These are phyloP conservation scores for Zygoascus ofunaensis DNA, from an alignment of 805 yeast genomes.

Conservation along the genomic window DNA sequence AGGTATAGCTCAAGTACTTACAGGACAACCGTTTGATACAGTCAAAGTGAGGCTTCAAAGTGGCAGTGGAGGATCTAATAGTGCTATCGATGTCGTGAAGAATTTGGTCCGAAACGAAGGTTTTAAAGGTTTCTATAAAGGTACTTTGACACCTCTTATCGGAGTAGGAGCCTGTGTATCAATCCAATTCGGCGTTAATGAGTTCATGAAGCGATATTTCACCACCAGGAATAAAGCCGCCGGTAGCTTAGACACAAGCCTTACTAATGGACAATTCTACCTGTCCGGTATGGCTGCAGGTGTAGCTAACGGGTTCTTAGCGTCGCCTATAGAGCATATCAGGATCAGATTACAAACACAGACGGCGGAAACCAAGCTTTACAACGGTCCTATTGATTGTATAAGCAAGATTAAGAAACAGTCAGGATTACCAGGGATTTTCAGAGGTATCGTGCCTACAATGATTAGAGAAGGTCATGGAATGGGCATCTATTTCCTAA, in stretches of 20 bases:
- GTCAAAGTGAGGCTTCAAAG: slow-evolving; percentile 89
- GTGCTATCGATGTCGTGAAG: slow-evolving; percentile 70
- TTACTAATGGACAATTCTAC: slow-evolving; percentile 62
- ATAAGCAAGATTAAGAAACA: slow-evolving; percentile 45
- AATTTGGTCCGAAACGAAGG: slow-evolving; percentile 75
- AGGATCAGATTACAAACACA: slow-evolving; percentile 92
- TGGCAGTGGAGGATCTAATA: slow-evolving; percentile 63
- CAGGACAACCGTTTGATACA: slow-evolving; percentile 95
- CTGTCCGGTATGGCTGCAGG: slow-evolving; percentile 89
- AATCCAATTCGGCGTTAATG: slow-evolving; percentile 91
- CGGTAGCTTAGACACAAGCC: slow-evolving; percentile 26
- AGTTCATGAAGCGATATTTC: slow-evolving; percentile 80
- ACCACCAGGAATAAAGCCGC: slow-evolving; percentile 34
- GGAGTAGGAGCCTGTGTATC: slow-evolving; percentile 98
- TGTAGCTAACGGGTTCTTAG: slow-evolving; percentile 75
- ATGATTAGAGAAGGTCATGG: slow-evolving; percentile 79
- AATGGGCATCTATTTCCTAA: slow-evolving; percentile 65
- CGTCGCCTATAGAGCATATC: slow-evolving; percentile 91
- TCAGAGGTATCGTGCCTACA: slow-evolving; percentile 78
- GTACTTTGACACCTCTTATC: slow-evolving; percentile 83
- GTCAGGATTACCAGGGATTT: slow-evolving; percentile 52
- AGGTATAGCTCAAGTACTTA: slow-evolving; percentile 90
- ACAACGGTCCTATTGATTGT: slow-evolving; percentile 69
- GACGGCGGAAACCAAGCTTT: slow-evolving; percentile 43
- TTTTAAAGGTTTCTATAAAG: slow-evolving; percentile 77